Evolutionary conservation across 768 basidiomycete genomes (phyloP).

Genomic region (Calocybe cyanea): DNA sequence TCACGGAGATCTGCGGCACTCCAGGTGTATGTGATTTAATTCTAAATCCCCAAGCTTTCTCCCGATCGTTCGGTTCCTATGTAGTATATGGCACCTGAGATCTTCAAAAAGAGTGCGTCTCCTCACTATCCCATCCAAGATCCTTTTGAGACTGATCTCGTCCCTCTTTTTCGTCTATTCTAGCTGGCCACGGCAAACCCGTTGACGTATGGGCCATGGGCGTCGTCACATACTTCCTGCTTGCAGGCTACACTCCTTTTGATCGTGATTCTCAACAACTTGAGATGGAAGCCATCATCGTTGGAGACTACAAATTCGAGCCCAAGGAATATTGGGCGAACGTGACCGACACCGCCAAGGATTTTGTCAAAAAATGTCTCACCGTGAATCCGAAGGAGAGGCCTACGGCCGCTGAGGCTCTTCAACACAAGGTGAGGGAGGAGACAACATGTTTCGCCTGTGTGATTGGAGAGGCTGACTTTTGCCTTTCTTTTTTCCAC

Average conservation of each 20-base stretch:
- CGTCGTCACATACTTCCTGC: conserved; percentile 95
- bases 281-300: conserved; percentile 95
- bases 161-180: not conserved
- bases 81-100: conserved; percentile 94
- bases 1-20: conserved; percentile 96
- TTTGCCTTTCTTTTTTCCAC: not conserved
- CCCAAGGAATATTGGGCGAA: conserved; percentile 80
- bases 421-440: conserved; percentile 61
- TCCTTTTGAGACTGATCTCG: not conserved
- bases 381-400: conserved; percentile 77
- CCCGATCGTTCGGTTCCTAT: conserved; percentile 2
- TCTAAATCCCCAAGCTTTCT: conserved; percentile 9
- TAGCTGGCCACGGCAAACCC: conserved; percentile 90
- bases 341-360: conserved; percentile 77
- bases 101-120: conserved; percentile 80
- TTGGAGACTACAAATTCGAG: conserved; percentile 86
- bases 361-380: conserved; percentile 80
- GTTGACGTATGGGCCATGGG: conserved; percentile 98
- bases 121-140: too few relatives aligned
- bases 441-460: not conserved
- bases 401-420: conserved; percentile 72
- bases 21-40: conserved; percentile 59
- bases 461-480: not conserved
- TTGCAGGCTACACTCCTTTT: conserved; percentile 92
- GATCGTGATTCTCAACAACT: conserved; percentile 84